Conservation (phyloP, 2,329 filamentous ascomycete genomes). For the Talaromyces sp. region DNA sequence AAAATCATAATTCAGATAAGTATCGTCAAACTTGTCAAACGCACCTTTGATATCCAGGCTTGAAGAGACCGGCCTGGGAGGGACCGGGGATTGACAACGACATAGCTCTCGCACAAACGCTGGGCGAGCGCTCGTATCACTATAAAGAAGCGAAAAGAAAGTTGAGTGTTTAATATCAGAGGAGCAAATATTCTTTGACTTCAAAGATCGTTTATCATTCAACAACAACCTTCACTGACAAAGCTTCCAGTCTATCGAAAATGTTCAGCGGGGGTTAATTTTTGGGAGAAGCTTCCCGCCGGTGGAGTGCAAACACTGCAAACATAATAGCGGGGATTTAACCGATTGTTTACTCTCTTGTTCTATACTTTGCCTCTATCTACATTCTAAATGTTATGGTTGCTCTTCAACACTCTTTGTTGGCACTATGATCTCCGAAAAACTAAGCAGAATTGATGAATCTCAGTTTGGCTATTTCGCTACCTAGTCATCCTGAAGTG, state of each 20-base stretch:
- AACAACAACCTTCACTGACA: background rate
- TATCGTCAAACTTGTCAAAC: background rate
- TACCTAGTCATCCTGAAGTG: too few relatives aligned
- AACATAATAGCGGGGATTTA: conserved; percentile 12
- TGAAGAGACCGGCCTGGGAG: conserved; percentile 91
- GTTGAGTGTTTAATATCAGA: background rate
- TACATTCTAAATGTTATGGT: too few relatives aligned
- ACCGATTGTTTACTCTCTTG: background rate
- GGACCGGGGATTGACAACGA: conserved; percentile 94
- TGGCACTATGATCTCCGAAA: too few relatives aligned
- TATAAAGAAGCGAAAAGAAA: conserved; percentile 9
- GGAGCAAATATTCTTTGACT: background rate
- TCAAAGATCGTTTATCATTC: background rate
- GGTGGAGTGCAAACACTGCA: conserved; percentile 15
- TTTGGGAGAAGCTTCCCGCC: conserved; percentile 16
- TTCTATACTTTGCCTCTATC: background rate
- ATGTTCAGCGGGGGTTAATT: conserved; percentile 14
- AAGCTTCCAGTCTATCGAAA: conserved; percentile 4
- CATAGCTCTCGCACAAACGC: conserved; percentile 55
- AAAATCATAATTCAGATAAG: background rate
- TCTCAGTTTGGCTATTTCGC: too few relatives aligned
- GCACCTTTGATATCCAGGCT: conserved; percentile 93
- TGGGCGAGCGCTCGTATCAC: conserved; percentile 6
- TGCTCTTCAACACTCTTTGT: too few relatives aligned
- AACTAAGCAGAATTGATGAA: too few relatives aligned